phyloP scores from a whole-genome alignment of 495 filamentous ascomycete species.

The Saxophila tyrrhenica region DNA sequence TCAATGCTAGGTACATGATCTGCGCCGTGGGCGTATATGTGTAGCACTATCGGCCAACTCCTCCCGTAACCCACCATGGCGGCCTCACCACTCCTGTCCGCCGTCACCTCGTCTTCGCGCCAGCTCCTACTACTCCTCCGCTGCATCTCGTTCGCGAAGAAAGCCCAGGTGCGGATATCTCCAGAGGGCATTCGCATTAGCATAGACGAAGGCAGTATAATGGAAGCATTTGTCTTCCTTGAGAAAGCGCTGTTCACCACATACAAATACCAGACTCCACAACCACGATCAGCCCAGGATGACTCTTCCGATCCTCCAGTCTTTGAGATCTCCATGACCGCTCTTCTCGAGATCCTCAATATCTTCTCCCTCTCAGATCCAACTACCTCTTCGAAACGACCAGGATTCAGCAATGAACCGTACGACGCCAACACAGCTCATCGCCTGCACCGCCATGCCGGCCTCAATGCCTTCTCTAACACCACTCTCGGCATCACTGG shows the following conservation, averaged over 20 bases:
- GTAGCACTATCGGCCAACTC: constrained; percentile 35
- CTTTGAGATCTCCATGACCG: constrained; percentile 77
- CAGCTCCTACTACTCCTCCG: constrained; percentile 84
- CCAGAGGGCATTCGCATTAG: constrained; percentile 75
- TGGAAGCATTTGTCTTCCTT: constrained; percentile 78
- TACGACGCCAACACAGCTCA: constrained; percentile 27
- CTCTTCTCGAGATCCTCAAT: constrained; percentile 85
- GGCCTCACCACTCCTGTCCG: constrained; percentile 54
- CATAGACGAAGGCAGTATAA: constrained; percentile 69
- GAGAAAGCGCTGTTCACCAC: constrained; percentile 78
- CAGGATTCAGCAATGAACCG: constrained; percentile 6
- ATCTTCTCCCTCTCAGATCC: constrained; percentile 77
- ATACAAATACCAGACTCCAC: constrained; percentile 47
- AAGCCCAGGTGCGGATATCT: constrained; percentile 73
- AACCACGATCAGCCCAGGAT: constrained; percentile 29
- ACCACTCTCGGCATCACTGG: constrained; percentile 59
- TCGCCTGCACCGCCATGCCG: constrained; percentile 20
- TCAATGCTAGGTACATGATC: constrained; percentile 95
- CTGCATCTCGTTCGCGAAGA: constrained; percentile 70
- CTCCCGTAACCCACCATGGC: constrained; percentile 5
- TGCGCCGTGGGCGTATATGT: constrained; percentile 98
- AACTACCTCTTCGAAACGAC: constrained; percentile 13
- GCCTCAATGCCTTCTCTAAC: constrained; percentile 59
- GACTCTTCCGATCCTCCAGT: constrained; percentile 30
- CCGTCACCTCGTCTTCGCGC: constrained; percentile 73